Percentiles rank a stretch among this genome's conserved stretches.
phyloP scores from a whole-genome alignment of 2,329 filamentous ascomycete species.

The Hansfordia pulvinata region DNA sequence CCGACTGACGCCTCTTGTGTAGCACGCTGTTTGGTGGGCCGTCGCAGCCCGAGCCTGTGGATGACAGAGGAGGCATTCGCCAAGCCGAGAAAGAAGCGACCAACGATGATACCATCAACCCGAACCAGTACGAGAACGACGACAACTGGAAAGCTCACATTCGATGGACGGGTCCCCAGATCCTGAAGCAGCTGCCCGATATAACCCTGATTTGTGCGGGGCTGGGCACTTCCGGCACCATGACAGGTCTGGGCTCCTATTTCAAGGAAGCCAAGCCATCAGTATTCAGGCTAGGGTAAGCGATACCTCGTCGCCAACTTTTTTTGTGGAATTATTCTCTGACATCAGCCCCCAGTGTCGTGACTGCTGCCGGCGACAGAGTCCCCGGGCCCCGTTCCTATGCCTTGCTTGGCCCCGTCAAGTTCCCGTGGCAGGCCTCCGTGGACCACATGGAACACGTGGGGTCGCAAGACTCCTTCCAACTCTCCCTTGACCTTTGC shows the following conservation, averaged over 20 bases:
- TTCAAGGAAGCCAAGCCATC: slow-evolving; percentile 35
- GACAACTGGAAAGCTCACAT: slow-evolving; percentile 38
- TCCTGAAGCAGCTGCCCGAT: slow-evolving; percentile 38
- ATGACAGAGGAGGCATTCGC: slow-evolving; percentile 38
- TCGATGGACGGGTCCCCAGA: slow-evolving; percentile 46
- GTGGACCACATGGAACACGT: slow-evolving; percentile 44
- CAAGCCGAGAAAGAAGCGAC: slow-evolving; percentile 26
- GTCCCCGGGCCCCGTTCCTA: slow-evolving; percentile 44
- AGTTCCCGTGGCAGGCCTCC: slow-evolving; percentile 43
- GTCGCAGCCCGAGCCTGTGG: slow-evolving; percentile 39
- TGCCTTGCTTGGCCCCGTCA: slow-evolving; percentile 30
- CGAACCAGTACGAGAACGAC: slow-evolving; percentile 43
- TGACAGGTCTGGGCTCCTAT: slow-evolving; percentile 34
- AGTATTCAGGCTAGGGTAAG: slow-evolving; percentile 20
- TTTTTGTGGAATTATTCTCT: neutral
- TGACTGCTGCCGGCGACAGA: slow-evolving; percentile 40
- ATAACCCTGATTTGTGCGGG: slow-evolving; percentile 41
- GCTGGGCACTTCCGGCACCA: slow-evolving; percentile 40
- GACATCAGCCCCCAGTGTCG: slow-evolving; percentile 26
- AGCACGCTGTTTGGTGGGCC: slow-evolving; percentile 44
- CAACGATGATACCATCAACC: slow-evolving; percentile 31
- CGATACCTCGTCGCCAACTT: slow-evolving; percentile 1
- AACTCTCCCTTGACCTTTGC: slow-evolving; percentile 36
- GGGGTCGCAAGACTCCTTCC: slow-evolving; percentile 37
- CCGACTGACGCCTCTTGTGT: neutral